A percentile compares a stretch with the other conserved stretches of the same genome.
Evolutionary conservation across 352 stramenopile genomes (phyloP).

Genomic region (Pseudoperonospora humuli): DNA sequence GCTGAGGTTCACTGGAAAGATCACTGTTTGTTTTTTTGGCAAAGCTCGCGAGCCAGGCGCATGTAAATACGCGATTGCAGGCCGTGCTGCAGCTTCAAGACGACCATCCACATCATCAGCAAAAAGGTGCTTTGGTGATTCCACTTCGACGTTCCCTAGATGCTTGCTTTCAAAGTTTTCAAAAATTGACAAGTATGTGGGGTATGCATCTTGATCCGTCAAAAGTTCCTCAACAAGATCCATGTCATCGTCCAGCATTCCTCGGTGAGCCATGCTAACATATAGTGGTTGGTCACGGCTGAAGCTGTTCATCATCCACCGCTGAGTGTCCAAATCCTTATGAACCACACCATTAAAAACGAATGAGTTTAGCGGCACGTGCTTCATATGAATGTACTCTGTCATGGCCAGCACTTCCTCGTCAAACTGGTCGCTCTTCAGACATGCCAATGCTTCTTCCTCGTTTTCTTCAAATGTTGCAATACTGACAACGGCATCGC

Average conservation of each 20-base stretch:
- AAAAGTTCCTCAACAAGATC: slow-evolving; percentile 69
- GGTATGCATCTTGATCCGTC: slow-evolving; percentile 45
- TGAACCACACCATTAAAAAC: slow-evolving; percentile 85
- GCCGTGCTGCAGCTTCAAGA: slow-evolving; percentile 39
- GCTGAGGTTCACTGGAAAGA: slow-evolving; percentile 50
- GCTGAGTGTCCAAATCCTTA: slow-evolving; percentile 57
- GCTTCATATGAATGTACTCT: slow-evolving; percentile 67
- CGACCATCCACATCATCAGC: slow-evolving; percentile 51
- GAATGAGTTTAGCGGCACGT: slow-evolving; percentile 62
- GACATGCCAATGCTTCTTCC: slow-evolving; percentile 33
- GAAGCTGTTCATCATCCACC: slow-evolving; percentile 67
- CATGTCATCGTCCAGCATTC: slow-evolving; percentile 44
- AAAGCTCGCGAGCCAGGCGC: slow-evolving; percentile 30
- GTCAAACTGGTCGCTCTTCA: slow-evolving; percentile 44
- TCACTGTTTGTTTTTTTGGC: slow-evolving; percentile 67
- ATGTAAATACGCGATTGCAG: slow-evolving; percentile 54
- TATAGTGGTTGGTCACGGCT: slow-evolving; percentile 76
- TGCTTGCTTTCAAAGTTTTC: slow-evolving; percentile 19
- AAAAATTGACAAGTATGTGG: slow-evolving; percentile 67
- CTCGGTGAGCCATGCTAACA: slow-evolving; percentile 51
- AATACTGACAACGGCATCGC: slow-evolving; percentile 39
- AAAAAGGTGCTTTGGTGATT: slow-evolving; percentile 37
- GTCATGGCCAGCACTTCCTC: slow-evolving; percentile 67
- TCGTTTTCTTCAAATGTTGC: slow-evolving; percentile 28
- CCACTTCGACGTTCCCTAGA: slow-evolving; percentile 8